Conservation (phyloP, 805 yeast species). For the Candida ascalaphidarum region DNA sequence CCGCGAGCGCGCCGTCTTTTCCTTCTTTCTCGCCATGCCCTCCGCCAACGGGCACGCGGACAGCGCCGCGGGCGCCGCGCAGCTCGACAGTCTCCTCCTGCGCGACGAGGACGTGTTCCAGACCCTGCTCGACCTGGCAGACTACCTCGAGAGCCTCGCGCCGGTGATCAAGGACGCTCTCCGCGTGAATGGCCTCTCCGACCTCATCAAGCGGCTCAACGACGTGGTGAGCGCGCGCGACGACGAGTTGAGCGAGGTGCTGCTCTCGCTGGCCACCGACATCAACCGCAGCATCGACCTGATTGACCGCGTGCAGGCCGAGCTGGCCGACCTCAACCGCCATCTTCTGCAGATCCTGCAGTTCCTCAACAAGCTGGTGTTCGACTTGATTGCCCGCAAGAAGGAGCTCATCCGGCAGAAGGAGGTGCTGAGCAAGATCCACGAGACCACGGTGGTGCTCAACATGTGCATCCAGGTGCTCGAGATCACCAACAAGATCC, state of each 20-base stretch:
- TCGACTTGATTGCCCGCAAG: constrained; percentile 54
- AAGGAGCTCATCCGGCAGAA: constrained; percentile 51
- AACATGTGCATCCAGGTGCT: constrained; percentile 71
- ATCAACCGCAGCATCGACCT: constrained; percentile 52
- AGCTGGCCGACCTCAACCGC: constrained; percentile 47
- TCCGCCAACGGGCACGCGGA: constrained; percentile 4
- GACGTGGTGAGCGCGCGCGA: constrained; percentile 53
- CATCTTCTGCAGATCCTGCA: constrained; percentile 50
- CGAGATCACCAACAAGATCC: constrained; percentile 79
- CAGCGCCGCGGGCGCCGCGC: constrained; percentile 21
- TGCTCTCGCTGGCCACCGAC: constrained; percentile 53
- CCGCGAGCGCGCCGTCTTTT: too few species aligned
- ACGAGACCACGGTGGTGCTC: constrained; percentile 62
- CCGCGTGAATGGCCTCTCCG: constrained; percentile 43
- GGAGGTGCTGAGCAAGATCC: constrained; percentile 57
- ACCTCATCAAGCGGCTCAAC: constrained; percentile 47
- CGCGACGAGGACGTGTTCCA: constrained; percentile 35
- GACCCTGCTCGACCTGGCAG: constrained; percentile 48
- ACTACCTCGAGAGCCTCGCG: constrained; percentile 71
- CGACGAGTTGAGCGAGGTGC: constrained; percentile 49
- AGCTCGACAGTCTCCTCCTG: constrained; percentile 28
- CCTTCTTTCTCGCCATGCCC: constrained; percentile 2
- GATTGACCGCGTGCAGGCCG: constrained; percentile 51
- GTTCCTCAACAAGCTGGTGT: constrained; percentile 56
- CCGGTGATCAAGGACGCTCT: constrained; percentile 66